Base-by-base conservation (phyloP, 352 stramenopile species). In the Pythium aquatile region DNA sequence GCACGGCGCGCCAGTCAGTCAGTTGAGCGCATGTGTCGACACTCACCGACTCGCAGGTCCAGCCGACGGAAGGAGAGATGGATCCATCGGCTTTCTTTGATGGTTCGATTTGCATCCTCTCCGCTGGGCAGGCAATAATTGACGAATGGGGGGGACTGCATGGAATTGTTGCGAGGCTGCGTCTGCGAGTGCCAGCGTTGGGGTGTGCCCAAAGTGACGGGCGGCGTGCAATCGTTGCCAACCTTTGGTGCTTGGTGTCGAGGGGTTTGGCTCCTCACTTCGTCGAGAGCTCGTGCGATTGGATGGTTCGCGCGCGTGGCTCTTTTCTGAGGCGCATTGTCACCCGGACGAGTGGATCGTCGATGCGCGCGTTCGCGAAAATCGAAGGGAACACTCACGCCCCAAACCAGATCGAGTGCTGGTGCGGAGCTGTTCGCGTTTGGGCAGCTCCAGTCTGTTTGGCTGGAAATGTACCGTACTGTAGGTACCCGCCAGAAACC, bases 271-370 rank as follows among this genome's bases (percentile, higher is more conserved):
- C 9, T 28, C 26, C 42, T 28, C 52, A 61, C 32, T 55, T 66
- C 17, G n/a, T 24, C 59, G 59, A 52, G 60, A 53, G 49, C 35
- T 42, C 35, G 8, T 42, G 6, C 35, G 40, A 48, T 48, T 48
- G 40, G 40, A 7, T 26, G 16, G 40, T 17, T 48, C 40, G 40
- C 40, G 14, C 40, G 40, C 40, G 37, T 67, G 61, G 54, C 61
- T 46, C 47, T 56, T 68, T 63, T 68, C 54, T 68, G 61, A 58
- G 32, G 11, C 44, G 44, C 11, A 63, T 62, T 63, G 61, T 68
- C 61, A 55, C 54, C 61, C 61, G 61, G 9, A 24, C 10, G 46
- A 14, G 20, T 53, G 46, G 46, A 53, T 53, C 46, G 46, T 49
- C 61, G 33, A 68, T 68, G 61, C 42, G 54, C 61, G 54, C n/a